Evolutionary conservation across 495 filamentous ascomycete species (phyloP).

Genomic region (Cladorrhinum samala): DNA sequence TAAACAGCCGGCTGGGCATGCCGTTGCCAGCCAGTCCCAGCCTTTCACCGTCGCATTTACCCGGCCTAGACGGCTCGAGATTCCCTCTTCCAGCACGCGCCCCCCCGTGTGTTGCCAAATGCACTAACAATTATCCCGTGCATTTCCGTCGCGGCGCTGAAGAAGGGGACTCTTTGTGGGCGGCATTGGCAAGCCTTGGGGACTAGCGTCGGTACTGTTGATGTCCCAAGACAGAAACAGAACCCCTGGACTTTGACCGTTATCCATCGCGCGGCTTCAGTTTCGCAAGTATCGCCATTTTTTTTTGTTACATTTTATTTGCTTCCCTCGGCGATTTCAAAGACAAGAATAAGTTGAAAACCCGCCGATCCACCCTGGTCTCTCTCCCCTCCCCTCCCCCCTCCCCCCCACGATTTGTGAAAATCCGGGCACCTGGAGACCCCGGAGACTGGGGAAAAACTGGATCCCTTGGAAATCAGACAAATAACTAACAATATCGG

Average conservation of each 20-base stretch:
- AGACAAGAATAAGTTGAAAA: too few relatives aligned
- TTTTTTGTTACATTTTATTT: too few relatives aligned
- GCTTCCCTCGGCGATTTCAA: too few relatives aligned
- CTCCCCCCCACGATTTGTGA: too few relatives aligned
- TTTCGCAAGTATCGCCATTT: too few relatives aligned
- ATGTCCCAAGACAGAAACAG: not conserved
- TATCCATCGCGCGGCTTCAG: too few relatives aligned
- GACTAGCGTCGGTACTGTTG: not conserved
- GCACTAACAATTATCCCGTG: not conserved
- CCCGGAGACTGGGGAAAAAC: not conserved
- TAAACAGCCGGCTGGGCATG: slow-evolving; percentile 2
- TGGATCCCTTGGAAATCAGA: too few relatives aligned
- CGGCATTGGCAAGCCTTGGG: not conserved
- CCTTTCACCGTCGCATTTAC: slow-evolving; percentile 8
- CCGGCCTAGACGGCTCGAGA: slow-evolving; percentile 6
- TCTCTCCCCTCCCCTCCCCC: too few relatives aligned
- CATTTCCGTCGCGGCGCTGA: not conserved
- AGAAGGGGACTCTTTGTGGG: not conserved
- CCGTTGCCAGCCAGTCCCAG: too few relatives aligned
- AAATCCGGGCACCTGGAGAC: too few relatives aligned
- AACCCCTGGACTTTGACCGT: not conserved
- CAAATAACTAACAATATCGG: not conserved
- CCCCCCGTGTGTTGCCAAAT: not conserved
- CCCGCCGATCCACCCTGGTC: too few relatives aligned
- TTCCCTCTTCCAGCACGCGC: not conserved